A percentile compares a stretch with the other conserved stretches of the same genome.
Conservation (phyloP, 2,329 filamentous ascomycete species). For the Teratosphaeria pseudoeucalypti region DNA sequence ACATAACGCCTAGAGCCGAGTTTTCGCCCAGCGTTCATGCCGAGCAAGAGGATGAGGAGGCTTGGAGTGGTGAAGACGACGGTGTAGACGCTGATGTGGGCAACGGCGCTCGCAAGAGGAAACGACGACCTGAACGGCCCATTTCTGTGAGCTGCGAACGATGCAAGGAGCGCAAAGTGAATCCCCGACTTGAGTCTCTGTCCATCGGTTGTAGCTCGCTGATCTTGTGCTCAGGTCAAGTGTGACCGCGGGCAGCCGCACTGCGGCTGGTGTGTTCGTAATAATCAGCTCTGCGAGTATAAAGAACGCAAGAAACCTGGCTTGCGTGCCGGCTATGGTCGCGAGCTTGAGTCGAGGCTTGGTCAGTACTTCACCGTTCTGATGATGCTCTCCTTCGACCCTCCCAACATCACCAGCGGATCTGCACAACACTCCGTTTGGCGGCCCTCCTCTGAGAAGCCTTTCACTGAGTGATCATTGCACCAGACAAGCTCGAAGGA, state of each 20-base stretch:
- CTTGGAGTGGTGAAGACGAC: constrained; percentile 32
- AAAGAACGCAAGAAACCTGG: constrained; percentile 62
- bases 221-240: constrained; percentile 34
- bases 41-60: constrained; percentile 21
- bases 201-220: background rate
- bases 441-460: background rate
- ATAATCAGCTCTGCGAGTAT: constrained; percentile 57
- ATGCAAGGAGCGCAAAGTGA: constrained; percentile 71
- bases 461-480: background rate
- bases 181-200: background rate
- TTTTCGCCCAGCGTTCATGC: constrained; percentile 11
- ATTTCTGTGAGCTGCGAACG: constrained; percentile 55
- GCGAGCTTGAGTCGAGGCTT: constrained; percentile 50
- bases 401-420: too few relatives aligned
- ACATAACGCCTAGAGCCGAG: constrained; percentile 10
- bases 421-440: background rate
- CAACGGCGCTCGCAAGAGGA: constrained; percentile 35
- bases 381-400: background rate
- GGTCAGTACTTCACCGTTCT: constrained; percentile 31
- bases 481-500: constrained; percentile 36
- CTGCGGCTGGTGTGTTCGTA: constrained; percentile 63
- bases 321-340: constrained; percentile 42
- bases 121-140: constrained; percentile 30
- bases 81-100: constrained; percentile 26
- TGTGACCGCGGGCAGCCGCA: constrained; percentile 67